phyloP scores from a whole-genome alignment of 2,329 filamentous ascomycete species.

The Trichoderma afroharzianum region DNA sequence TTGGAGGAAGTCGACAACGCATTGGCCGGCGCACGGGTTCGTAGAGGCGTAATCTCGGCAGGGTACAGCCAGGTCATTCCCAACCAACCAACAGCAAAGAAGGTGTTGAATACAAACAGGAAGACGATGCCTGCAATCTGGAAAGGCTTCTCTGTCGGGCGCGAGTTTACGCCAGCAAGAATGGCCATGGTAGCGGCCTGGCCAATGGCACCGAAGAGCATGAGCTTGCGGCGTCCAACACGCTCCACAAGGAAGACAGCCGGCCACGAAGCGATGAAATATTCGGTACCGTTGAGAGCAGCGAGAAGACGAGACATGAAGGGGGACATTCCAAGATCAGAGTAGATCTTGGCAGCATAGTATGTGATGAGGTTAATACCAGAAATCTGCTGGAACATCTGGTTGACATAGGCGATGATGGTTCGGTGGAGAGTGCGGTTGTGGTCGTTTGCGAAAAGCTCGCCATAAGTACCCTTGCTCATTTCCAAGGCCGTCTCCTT shows the following conservation, averaged over 20 bases:
- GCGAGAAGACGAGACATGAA: conserved; percentile 57
- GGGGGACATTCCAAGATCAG: conserved; percentile 49
- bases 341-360: conserved; percentile 58
- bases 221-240: conserved; percentile 65
- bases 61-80: conserved; percentile 63
- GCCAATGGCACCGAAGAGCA: conserved; percentile 65
- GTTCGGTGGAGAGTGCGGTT: conserved; percentile 58
- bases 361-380: conserved; percentile 62
- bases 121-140: conserved; percentile 63
- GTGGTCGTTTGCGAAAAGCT: conserved; percentile 55
- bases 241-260: conserved; percentile 61
- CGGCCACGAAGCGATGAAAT: conserved; percentile 62
- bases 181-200: conserved; percentile 64
- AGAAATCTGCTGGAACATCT: conserved; percentile 64
- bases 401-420: conserved; percentile 57
- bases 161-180: conserved; percentile 52
- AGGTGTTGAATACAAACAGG: conserved; percentile 58
- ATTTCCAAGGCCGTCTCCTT: conserved; percentile 66
- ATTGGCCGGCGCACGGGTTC: conserved; percentile 61
- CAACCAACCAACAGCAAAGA: conserved; percentile 58
- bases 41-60: conserved; percentile 63
- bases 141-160: conserved; percentile 44
- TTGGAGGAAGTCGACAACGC: conserved; percentile 53
- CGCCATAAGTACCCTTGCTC: conserved; percentile 56
- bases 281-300: conserved; percentile 42